Conservation (phyloP, 2,329 filamentous ascomycete species). For the Eutypa lata region DNA sequence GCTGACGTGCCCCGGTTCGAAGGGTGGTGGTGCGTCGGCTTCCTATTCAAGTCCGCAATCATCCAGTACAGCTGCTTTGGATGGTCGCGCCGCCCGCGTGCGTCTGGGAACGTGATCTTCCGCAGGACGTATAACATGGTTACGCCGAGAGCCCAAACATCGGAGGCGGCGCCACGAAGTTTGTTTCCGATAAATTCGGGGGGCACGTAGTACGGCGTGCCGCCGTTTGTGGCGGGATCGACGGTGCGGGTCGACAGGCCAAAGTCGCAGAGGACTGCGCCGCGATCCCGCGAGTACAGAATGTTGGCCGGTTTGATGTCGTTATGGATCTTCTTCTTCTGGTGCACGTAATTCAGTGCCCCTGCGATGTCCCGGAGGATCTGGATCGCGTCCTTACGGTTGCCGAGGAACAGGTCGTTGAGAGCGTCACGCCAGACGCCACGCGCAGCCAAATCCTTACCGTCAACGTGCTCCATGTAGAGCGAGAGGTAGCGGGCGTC, state of each 20-base stretch:
- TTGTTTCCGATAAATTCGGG: conserved; percentile 58
- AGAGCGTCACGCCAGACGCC: conserved; percentile 46
- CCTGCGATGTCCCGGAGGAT: conserved; percentile 53
- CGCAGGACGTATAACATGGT: conserved; percentile 59
- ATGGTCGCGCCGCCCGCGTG: conserved; percentile 44
- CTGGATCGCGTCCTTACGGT: conserved; percentile 44
- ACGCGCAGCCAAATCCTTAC: conserved; percentile 48
- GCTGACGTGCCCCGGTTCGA: conserved; percentile 31
- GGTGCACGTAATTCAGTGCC: conserved; percentile 55
- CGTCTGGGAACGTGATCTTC: conserved; percentile 54
- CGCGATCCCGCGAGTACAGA: conserved; percentile 55
- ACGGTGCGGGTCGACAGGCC: conserved; percentile 49
- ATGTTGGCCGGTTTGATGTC: conserved; percentile 63
- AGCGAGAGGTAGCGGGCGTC: conserved; percentile 58
- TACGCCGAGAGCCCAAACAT: conserved; percentile 59
- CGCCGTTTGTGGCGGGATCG: conserved; percentile 47
- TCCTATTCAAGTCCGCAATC: conserved; percentile 53
- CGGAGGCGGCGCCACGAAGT: conserved; percentile 51
- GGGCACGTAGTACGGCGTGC: conserved; percentile 60
- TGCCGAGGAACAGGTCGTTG: conserved; percentile 49
- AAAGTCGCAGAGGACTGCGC: conserved; percentile 60
- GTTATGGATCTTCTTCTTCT: conserved; percentile 53
- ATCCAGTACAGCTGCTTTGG: conserved; percentile 54
- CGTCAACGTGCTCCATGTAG: conserved; percentile 61
- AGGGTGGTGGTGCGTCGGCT: conserved; percentile 21